Conservation (phyloP, 306 rosid genomes). For the Vachellia pachyceras region DNA sequence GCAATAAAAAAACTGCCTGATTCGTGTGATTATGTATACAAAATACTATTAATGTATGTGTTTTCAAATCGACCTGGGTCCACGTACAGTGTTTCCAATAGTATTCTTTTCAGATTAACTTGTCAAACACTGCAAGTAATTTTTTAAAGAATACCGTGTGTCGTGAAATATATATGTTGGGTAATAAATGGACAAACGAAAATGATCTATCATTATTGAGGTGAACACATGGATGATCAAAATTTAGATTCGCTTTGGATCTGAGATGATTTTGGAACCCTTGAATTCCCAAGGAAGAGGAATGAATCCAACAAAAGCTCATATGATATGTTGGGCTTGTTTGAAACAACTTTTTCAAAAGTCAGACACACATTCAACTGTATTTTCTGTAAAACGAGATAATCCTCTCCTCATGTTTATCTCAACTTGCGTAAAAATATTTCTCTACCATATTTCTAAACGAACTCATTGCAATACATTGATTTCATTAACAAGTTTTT, state of each 20-base stretch:
- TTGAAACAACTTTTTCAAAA: too few relatives aligned
- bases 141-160: neutral
- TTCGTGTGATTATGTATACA: neutral
- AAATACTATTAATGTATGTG: neutral
- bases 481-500: too few relatives aligned
- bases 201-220: neutral
- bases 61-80: neutral
- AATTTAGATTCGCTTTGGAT: neutral
- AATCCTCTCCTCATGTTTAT: too few relatives aligned
- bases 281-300: neutral
- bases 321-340: too few relatives aligned
- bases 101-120: conserved; percentile 6
- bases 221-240: neutral
- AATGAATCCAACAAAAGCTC: neutral
- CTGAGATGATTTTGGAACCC: neutral
- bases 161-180: neutral
- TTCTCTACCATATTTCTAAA: too few relatives aligned
- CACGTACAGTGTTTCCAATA: neutral
- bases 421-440: too few relatives aligned
- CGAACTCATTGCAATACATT: too few relatives aligned
- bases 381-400: too few relatives aligned
- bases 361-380: too few relatives aligned
- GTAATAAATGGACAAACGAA: neutral
- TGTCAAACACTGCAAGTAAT: neutral
- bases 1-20: neutral